Evolutionary conservation across 2,329 filamentous ascomycete species (phyloP), one percentile per base, ranked within the genome.

Genomic region (Cordyceps cateniannulata): DNA sequence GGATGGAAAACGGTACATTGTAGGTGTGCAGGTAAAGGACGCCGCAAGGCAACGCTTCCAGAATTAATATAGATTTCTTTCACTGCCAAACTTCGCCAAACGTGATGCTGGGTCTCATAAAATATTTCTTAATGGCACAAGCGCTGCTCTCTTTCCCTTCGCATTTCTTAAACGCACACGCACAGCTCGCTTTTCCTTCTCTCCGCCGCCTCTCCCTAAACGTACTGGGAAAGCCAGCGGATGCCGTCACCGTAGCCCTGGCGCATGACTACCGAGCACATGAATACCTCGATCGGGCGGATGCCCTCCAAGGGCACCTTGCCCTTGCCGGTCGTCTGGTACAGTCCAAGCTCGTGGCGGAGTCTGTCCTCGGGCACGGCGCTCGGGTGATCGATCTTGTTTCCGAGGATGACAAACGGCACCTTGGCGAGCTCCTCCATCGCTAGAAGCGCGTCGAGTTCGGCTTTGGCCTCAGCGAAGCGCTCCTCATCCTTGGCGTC

Each of bases 371-470:
- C 95, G 66, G 89, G 93, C 59, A 98, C 88, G 65, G 95, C 95
- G 68, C 96, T 90, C 59, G 93, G 93, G 80, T 98, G 93, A 76
- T 99, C 95, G 76, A 99, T 99, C 86, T 99, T 99, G 86, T 99
- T 99, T 69, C 95, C 95, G 65, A 99, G 85, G 69, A 99, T 86
- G 64, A 98, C 85, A 76, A 98, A 98, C 59, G 95, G 95, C 9
- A 96, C 95, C 82, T 96, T 97, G 74, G 86, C 81, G 44, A 99
- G 85, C 74, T 98, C 93, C 79, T 99, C 95, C 93, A 99, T 97
- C 64, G 90, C 87, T 67, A 99, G 84, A 57, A 98, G 89, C 59
- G 90, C 92, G 72, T 99, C 95, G 65, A 99, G 89, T 81, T 99
- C 95, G 69, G 90, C 93, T 82, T 98, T 98, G 72, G 92, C 90